phyloP scores from a whole-genome alignment of 2,329 filamentous ascomycete genomes.

The Sclerotinia sclerotiorum region DNA sequence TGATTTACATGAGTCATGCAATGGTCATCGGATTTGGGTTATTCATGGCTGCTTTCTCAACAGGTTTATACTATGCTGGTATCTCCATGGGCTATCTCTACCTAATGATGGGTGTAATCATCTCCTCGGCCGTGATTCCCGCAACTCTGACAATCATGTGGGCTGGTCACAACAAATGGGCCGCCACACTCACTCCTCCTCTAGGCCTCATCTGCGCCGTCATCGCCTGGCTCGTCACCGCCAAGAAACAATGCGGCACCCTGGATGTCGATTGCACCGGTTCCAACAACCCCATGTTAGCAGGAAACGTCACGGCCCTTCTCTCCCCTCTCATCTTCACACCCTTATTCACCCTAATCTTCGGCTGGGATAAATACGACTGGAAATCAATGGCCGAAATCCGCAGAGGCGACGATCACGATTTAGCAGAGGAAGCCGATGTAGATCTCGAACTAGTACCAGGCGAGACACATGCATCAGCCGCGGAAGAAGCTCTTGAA shows the following conservation, averaged over 20 bases:
- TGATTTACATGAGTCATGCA: slow-evolving; percentile 78
- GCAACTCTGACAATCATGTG: slow-evolving; percentile 79
- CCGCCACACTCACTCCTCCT: slow-evolving; percentile 67
- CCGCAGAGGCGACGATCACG: slow-evolving; percentile 74
- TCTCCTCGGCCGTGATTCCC: slow-evolving; percentile 80
- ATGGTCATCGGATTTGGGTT: slow-evolving; percentile 73
- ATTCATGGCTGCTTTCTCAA: slow-evolving; percentile 75
- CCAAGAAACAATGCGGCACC: slow-evolving; percentile 65
- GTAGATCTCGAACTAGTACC: slow-evolving; percentile 65
- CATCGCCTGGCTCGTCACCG: slow-evolving; percentile 76
- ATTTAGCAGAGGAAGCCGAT: slow-evolving; percentile 62
- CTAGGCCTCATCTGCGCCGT: slow-evolving; percentile 68
- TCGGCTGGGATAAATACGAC: slow-evolving; percentile 71
- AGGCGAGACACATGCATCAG: slow-evolving; percentile 46
- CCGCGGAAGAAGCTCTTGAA: slow-evolving; percentile 44
- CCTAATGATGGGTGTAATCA: slow-evolving; percentile 88
- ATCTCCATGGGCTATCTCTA: slow-evolving; percentile 90
- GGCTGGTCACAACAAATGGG: slow-evolving; percentile 75
- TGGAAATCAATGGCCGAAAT: slow-evolving; percentile 82
- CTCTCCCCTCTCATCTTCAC: slow-evolving; percentile 74
- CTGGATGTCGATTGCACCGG: slow-evolving; percentile 75
- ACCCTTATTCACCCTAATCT: slow-evolving; percentile 69
- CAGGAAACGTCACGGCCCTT: slow-evolving; percentile 80
- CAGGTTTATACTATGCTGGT: slow-evolving; percentile 60
- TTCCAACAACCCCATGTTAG: slow-evolving; percentile 84